phyloP scores from a whole-genome alignment of 495 filamentous ascomycete genomes.

The Hypoxylon cercidicola region DNA sequence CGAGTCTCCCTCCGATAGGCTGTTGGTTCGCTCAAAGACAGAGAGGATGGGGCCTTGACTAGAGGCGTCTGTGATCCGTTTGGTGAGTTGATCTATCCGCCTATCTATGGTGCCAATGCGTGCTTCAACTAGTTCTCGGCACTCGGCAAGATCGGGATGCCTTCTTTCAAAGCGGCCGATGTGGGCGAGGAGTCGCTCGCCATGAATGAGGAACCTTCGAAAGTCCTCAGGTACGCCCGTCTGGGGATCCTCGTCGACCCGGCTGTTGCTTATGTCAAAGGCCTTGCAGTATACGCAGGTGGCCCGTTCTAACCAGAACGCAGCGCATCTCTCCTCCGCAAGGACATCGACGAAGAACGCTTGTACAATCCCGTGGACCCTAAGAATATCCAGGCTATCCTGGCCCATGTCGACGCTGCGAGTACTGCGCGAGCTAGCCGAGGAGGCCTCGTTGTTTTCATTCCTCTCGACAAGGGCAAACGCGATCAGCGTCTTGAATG shows the following conservation, averaged over 20 bases:
- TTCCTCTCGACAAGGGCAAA: slow-evolving; percentile 78
- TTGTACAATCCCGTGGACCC: slow-evolving; percentile 82
- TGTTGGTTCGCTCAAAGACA: slow-evolving; percentile 78
- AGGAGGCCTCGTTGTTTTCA: slow-evolving; percentile 58
- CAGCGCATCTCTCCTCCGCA: slow-evolving; percentile 63
- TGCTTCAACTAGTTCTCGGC: slow-evolving; percentile 58
- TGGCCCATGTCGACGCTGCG: slow-evolving; percentile 53
- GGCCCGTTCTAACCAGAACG: slow-evolving; percentile 73
- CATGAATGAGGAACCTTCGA: slow-evolving; percentile 75
- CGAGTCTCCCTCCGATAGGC: slow-evolving; percentile 65
- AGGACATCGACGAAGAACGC: slow-evolving; percentile 79
- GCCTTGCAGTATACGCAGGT: slow-evolving; percentile 69
- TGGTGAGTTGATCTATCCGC: slow-evolving; percentile 66
- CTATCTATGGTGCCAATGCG: slow-evolving; percentile 63
- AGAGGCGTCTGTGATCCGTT: slow-evolving; percentile 58
- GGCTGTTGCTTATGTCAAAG: slow-evolving; percentile 68
- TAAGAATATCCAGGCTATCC: slow-evolving; percentile 74
- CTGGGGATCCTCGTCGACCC: slow-evolving; percentile 64
- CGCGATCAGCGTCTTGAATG: slow-evolving; percentile 71
- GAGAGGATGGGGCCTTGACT: slow-evolving; percentile 63
- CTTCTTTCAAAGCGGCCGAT: slow-evolving; percentile 56
- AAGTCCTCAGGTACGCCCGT: slow-evolving; percentile 77
- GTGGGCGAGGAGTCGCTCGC: slow-evolving; percentile 64
- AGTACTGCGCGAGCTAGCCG: slow-evolving; percentile 54
- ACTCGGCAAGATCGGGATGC: slow-evolving; percentile 47